Evolutionary conservation across 495 filamentous ascomycete genomes (phyloP).

Genomic region (Elaphomyces granulatus): DNA sequence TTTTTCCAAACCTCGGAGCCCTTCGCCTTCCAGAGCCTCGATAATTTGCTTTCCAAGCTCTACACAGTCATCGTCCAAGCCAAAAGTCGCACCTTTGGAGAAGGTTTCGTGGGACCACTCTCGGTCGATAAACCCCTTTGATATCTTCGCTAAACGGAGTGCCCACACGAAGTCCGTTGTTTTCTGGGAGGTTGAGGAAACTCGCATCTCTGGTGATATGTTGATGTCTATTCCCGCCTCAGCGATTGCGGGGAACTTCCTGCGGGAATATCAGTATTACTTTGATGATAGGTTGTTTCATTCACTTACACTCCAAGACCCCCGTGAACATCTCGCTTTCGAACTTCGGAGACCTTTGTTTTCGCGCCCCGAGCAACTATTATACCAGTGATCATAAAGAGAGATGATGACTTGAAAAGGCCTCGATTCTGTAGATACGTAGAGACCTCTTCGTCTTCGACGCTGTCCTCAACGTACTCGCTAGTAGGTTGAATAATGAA

Average conservation of each 20-base stretch:
- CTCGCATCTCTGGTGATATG: not conserved
- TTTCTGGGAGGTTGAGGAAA: not conserved
- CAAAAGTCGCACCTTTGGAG: conserved; percentile 1
- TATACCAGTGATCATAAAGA: conserved; percentile 1
- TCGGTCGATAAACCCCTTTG: not conserved
- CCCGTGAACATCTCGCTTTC: not conserved
- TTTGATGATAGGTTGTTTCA: not conserved
- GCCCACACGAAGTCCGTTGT: conserved; percentile 1
- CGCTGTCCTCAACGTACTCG: not conserved
- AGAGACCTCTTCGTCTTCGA: not conserved
- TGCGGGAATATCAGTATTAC: not conserved
- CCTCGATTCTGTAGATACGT: not conserved
- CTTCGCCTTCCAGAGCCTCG: too few relatives aligned
- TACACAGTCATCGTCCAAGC: conserved; percentile 1
- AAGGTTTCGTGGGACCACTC: not conserved
- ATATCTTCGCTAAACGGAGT: not conserved
- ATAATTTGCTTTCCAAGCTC: not conserved
- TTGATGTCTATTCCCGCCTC: too few relatives aligned
- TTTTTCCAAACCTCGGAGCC: too few relatives aligned
- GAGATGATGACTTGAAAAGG: not conserved
- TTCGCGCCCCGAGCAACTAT: conserved; percentile 1
- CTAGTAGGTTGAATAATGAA: not conserved
- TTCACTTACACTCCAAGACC: not conserved
- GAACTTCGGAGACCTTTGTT: not conserved
- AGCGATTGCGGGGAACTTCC: too few relatives aligned